Base-by-base conservation (phyloP, 305 asterid species). In the Fraxinus greggii region DNA sequence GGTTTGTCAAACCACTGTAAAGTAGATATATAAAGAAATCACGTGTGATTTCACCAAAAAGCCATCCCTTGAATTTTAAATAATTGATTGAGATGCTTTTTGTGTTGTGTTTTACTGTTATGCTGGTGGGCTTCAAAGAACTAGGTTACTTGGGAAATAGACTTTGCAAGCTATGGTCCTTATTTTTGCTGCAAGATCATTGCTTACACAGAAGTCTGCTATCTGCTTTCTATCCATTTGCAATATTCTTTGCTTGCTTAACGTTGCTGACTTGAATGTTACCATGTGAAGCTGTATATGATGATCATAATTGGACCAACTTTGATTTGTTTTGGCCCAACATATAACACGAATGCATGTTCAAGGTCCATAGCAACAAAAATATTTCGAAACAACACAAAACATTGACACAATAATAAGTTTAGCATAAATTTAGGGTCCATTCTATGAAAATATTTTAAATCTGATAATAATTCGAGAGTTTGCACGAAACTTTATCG, bases 1-100 rank as follows among this genome's bases (percentile, higher is more conserved):
- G 94, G 99, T 93, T 80, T 73, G 83, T 77, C 45, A 77, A 31
- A 73, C 33, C 54, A 32, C 76, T 72, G 48, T 33, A 72, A 31
- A 17, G 42, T 72, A 72, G 42, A 72, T 33, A 33, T 70, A 15
- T 33, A 31, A 33, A 72, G 13, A 72, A 28, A 72, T 72, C 28
- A 40, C 8, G 15, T n/a, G 26, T 33, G 48, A 31, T 72, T 29
- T 69, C 38, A 15, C 9, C 36, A 17, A 17, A 69, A 29, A 69
- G 24, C 45, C 33, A 33, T 72, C 48, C 40, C 48, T 72, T 19
- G 24, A 70, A 65, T 65, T 65, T 24, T 26, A 63, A 63, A 63
- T 9, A 63, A 63, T 63, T 26, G n/a, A 65, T 23, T 26, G 38
- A 32, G 74, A 67, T 67, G 73, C 36, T n/a, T 33, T 72, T 32